Base-by-base conservation (phyloP, 2,329 filamentous ascomycete species). In the Tolypocladium capitatum region DNA sequence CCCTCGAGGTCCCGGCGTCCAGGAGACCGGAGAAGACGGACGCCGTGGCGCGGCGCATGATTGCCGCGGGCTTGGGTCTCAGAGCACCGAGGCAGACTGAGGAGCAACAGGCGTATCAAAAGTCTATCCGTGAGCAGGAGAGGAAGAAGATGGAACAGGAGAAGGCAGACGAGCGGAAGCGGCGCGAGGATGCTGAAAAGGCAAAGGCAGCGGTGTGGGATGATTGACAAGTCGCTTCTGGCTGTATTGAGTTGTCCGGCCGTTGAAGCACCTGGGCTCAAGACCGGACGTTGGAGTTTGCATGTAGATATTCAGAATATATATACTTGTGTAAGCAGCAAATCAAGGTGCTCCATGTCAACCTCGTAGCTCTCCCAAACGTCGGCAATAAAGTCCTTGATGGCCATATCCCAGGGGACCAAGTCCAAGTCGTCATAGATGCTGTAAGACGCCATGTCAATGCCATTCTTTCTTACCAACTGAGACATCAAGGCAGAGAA, bases 191-290 rank as follows among this genome's bases (percentile, higher is more conserved):
- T 58, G 78, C 80, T 32, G 84, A 91, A 61, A 79, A 74, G 64
- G 83, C 84, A n/a, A 94, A 84, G 72, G 76, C 76, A 51, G 82
- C 86, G n/a, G 74, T 95, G 27, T 97, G 92, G 92, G 83, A 92
- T 50, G 86, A 83, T 59, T 84, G 60, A 67, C 44, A 5, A 5
- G 11, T 13, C 47, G 14, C 10, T 11, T 16, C 13, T n/a, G n/a
- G n/a, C 24, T 5, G 38, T 4, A 6, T 16, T 41, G 14, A 6
- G 14, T 14, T 27, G 14, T 5, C 20, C 13, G 13, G 21, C 8
- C 8, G 10, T 10, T 20, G 3, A 16, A 20, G 4, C 2, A 7
- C 27, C 2, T 5, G 27, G 27, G 36, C 21, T 10, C 14, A 10
- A 16, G 5, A 24, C 13, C 27, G 36, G 13, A 10, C 21, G 3